phyloP scores from a whole-genome alignment of 1,284 basidiomycete genomes.

The Cutaneotrichosporon sp. region DNA sequence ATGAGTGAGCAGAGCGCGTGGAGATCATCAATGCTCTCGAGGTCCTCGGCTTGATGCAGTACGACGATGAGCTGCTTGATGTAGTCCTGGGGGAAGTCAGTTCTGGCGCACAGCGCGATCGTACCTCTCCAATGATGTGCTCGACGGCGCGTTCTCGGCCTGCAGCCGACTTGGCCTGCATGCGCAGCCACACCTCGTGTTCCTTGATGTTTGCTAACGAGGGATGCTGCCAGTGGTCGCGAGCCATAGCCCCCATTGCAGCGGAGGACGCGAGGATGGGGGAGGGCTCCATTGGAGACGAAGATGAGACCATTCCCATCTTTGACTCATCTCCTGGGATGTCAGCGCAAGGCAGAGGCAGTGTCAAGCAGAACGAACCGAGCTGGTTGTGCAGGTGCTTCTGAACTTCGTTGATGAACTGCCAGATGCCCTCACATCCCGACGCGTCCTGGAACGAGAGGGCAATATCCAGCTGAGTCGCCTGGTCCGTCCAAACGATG shows the following conservation, averaged over 20 bases:
- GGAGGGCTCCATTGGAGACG: slow-evolving; percentile 43
- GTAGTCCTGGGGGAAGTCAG: slow-evolving; percentile 66
- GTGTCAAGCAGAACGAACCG: slow-evolving; percentile 27
- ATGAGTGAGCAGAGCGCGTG: slow-evolving; percentile 89
- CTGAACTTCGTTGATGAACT: slow-evolving; percentile 94
- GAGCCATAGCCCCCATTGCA: slow-evolving; percentile 9
- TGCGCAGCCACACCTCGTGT: slow-evolving; percentile 45
- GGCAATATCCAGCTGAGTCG: slow-evolving; percentile 87
- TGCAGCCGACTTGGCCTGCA: slow-evolving; percentile 45
- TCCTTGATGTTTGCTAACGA: slow-evolving; percentile 48
- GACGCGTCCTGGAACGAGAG: slow-evolving; percentile 96
- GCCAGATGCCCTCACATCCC: slow-evolving; percentile 96
- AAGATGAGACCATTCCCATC: slow-evolving; percentile 38
- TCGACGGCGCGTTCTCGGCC: slow-evolving; percentile 71
- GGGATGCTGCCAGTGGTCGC: slow-evolving; percentile 39
- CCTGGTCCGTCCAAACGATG: slow-evolving; percentile 96
- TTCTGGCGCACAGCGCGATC: background rate
- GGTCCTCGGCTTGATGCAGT: slow-evolving; percentile 84
- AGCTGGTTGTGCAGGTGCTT: slow-evolving; percentile 50
- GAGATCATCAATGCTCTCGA: slow-evolving; percentile 83
- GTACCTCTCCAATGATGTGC: slow-evolving; percentile 61
- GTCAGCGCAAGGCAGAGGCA: slow-evolving; percentile 4
- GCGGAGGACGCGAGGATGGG: slow-evolving; percentile 35
- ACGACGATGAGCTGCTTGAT: slow-evolving; percentile 83
- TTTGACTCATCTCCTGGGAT: slow-evolving; percentile 33